Evolutionary conservation across 345 rosid species (phyloP).

Genomic region (Eucalyptus erythrocorys): DNA sequence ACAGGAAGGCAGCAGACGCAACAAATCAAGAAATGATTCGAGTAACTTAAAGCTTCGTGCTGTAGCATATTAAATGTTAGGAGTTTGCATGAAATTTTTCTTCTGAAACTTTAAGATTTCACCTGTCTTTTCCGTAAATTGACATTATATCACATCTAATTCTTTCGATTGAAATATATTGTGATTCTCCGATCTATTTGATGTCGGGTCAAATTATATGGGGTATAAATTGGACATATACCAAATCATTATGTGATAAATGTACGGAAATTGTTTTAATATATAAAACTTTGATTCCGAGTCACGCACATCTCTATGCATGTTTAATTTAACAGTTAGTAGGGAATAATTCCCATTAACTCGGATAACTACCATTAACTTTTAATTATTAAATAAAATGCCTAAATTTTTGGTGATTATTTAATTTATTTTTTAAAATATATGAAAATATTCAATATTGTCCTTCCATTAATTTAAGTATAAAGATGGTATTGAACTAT

Average conservation of each 20-base stretch:
- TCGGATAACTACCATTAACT: rapidly evolving
- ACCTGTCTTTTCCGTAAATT: not conserved
- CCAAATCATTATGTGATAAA: too few relatives aligned
- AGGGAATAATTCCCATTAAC: not conserved
- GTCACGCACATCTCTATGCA: not conserved
- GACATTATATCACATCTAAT: too few relatives aligned
- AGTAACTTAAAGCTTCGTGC: not conserved
- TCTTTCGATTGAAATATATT: too few relatives aligned
- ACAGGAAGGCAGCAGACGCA: not conserved
- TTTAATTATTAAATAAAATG: too few relatives aligned
- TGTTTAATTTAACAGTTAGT: not conserved
- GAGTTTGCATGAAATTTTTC: not conserved
- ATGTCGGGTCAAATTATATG: rapidly evolving
- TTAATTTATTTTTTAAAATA: too few relatives aligned
- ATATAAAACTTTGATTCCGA: too few relatives aligned
- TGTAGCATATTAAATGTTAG: not conserved
- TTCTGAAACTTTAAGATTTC: not conserved
- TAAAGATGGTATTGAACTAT: too few relatives aligned
- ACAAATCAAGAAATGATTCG: not conserved
- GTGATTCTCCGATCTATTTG: not conserved
- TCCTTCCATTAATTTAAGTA: too few relatives aligned
- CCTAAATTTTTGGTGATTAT: too few relatives aligned
- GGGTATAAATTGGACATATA: not conserved
- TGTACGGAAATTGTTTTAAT: too few relatives aligned
- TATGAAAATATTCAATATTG: too few relatives aligned